Conservation (phyloP, 495 filamentous ascomycete species). For the Geoglossum glabrum region DNA sequence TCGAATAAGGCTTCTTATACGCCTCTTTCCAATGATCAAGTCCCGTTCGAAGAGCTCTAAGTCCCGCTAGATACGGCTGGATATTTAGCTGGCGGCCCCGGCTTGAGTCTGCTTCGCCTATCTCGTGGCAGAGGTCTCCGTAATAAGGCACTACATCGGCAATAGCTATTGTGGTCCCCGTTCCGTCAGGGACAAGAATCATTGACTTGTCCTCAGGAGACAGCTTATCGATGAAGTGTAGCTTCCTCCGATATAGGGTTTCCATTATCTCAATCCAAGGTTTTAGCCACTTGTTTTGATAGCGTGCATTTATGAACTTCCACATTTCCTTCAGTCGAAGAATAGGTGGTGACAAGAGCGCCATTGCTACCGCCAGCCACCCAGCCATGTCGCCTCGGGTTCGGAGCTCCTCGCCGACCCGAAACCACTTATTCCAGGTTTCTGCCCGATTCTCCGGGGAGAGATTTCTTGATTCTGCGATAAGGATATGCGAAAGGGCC, state of each 20-base stretch:
- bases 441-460: conserved; percentile 11
- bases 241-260: conserved; percentile 13
- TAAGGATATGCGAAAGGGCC: conserved; percentile 15
- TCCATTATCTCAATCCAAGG: conserved; percentile 10
- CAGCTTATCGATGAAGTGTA: conserved; percentile 9
- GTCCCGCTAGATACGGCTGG: conserved; percentile 13
- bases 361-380: conserved; percentile 17
- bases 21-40: conserved; percentile 11
- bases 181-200: conserved; percentile 14
- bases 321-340: conserved; percentile 17
- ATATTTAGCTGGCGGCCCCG: conserved; percentile 15
- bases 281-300: conserved; percentile 11
- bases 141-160: conserved; percentile 17
- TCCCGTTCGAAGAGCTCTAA: conserved; percentile 7
- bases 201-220: conserved; percentile 8
- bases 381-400: conserved; percentile 17
- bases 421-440: conserved; percentile 16
- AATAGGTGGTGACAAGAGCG: conserved; percentile 17
- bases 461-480: conserved; percentile 12
- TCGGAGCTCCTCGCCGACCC: conserved; percentile 13
- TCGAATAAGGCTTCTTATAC: conserved; percentile 6
- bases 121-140: conserved; percentile 17
- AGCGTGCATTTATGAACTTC: conserved; percentile 12
- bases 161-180: conserved; percentile 9
- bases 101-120: conserved; percentile 17